These are phyloP conservation scores for Mycena alexandri DNA, from an alignment of 768 basidiomycete genomes.

Conservation along the genomic window DNA sequence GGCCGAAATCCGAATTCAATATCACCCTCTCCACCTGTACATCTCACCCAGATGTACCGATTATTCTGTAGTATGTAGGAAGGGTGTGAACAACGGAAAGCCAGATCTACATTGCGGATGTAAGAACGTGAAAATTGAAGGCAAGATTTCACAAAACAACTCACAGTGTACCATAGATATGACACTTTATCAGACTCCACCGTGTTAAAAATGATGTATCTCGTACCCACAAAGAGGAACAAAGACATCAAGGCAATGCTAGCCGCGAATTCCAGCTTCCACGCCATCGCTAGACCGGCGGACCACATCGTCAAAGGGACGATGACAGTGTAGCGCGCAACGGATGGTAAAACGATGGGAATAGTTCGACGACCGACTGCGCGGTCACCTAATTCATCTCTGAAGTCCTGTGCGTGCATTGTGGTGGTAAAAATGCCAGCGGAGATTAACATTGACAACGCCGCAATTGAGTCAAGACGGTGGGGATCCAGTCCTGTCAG, in stretches of 20 bases:
- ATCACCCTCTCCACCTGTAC: no score
- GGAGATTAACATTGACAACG: conserved; percentile 51
- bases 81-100: no score
- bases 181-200: no score
- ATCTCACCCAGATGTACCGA: no score
- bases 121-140: no score
- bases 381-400: conserved; percentile 56
- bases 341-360: conserved; percentile 57
- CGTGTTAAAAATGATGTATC: background rate
- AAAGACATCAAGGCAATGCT: conserved; percentile 45
- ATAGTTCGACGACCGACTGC: conserved; percentile 55
- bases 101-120: no score
- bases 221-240: conserved; percentile 43
- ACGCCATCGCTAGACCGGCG: conserved; percentile 45
- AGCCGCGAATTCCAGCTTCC: conserved; percentile 40
- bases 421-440: conserved; percentile 58
- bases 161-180: no score
- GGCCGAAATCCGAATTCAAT: no score
- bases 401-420: conserved; percentile 63
- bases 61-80: no score
- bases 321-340: conserved; percentile 47
- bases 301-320: conserved; percentile 56
- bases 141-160: no score
- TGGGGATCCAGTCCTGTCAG: conserved; percentile 41
- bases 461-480: conserved; percentile 44